These are phyloP conservation scores for Smittium culicis DNA, from an alignment of 371 early-diverging fungal genomes.

Conservation along the genomic window DNA sequence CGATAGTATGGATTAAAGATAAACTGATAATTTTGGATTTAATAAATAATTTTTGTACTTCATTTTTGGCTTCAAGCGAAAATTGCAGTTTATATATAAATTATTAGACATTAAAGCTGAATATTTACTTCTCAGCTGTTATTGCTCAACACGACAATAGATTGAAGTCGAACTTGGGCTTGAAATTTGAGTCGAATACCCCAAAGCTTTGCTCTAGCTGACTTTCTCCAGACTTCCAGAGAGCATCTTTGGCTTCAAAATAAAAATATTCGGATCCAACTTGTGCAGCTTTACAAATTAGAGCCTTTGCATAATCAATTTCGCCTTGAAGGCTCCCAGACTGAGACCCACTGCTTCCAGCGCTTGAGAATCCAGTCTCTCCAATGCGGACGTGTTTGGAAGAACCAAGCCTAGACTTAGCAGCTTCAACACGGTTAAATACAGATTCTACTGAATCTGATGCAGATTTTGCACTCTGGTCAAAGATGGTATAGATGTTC, in stretches of 20 bases:
- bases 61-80: too few relatives aligned
- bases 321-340: conserved; percentile 12
- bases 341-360: conserved; percentile 22
- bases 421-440: conserved; percentile 18
- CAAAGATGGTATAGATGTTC: conserved; percentile 29
- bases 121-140: too few relatives aligned
- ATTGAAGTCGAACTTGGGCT: conserved; percentile 24
- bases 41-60: too few relatives aligned
- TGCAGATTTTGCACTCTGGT: conserved; percentile 14
- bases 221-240: conserved; percentile 20
- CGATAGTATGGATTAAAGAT: too few relatives aligned
- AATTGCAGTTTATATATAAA: too few relatives aligned
- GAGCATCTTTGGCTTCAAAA: conserved; percentile 32
- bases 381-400: conserved; percentile 25
- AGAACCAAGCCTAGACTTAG: conserved; percentile 14
- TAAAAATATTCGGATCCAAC: conserved; percentile 26
- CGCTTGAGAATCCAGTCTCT: conserved; percentile 27
- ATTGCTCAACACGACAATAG: too few relatives aligned
- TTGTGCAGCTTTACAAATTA: conserved; percentile 20
- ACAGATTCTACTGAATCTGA: conserved; percentile 23
- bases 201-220: conserved; percentile 29
- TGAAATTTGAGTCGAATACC: conserved; percentile 17
- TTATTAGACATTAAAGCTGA: too few relatives aligned
- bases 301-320: conserved; percentile 20
- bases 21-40: too few relatives aligned